Evolutionary conservation across 2,329 filamentous ascomycete species (phyloP).

Genomic region (Penicillium sp.): DNA sequence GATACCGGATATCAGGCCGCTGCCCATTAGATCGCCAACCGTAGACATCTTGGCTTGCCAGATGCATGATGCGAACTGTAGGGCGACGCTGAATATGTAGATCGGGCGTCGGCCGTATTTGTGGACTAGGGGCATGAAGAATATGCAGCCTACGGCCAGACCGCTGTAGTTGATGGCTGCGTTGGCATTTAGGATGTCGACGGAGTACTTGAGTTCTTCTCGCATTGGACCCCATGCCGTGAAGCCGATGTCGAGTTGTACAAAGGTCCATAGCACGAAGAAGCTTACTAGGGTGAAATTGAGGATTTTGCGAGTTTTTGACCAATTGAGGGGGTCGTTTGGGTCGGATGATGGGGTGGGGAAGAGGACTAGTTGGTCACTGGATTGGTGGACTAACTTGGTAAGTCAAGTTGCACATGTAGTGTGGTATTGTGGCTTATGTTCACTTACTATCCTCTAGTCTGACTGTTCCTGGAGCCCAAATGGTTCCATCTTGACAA

Average conservation of each 20-base stretch:
- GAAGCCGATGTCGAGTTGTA: slow-evolving; percentile 41
- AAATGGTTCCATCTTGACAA: slow-evolving; percentile 16
- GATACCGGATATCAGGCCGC: slow-evolving; percentile 47
- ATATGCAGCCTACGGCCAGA: slow-evolving; percentile 44
- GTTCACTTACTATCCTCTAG: slow-evolving; percentile 22
- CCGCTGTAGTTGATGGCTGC: slow-evolving; percentile 47
- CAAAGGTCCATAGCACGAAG: slow-evolving; percentile 30
- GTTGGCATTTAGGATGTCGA: slow-evolving; percentile 45
- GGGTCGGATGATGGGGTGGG: slow-evolving; percentile 28
- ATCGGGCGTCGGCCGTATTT: slow-evolving; percentile 51
- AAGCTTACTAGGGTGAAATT: slow-evolving; percentile 30
- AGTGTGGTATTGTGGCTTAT: background rate
- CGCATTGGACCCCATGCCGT: slow-evolving; percentile 47
- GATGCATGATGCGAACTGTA: slow-evolving; percentile 40
- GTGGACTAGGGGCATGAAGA: slow-evolving; percentile 49
- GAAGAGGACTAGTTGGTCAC: slow-evolving; percentile 19
- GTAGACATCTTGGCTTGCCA: slow-evolving; percentile 49
- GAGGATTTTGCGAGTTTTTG: slow-evolving; percentile 24
- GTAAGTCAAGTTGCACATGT: background rate
- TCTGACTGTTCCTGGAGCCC: slow-evolving; percentile 22
- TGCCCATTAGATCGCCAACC: slow-evolving; percentile 43
- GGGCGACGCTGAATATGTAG: slow-evolving; percentile 45
- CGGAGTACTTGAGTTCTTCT: slow-evolving; percentile 45
- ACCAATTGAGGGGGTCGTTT: slow-evolving; percentile 32
- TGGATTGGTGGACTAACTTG: slow-evolving; percentile 8